Conservation (phyloP, 2,329 filamentous ascomycete species). For the Sporothrix mexicana region DNA sequence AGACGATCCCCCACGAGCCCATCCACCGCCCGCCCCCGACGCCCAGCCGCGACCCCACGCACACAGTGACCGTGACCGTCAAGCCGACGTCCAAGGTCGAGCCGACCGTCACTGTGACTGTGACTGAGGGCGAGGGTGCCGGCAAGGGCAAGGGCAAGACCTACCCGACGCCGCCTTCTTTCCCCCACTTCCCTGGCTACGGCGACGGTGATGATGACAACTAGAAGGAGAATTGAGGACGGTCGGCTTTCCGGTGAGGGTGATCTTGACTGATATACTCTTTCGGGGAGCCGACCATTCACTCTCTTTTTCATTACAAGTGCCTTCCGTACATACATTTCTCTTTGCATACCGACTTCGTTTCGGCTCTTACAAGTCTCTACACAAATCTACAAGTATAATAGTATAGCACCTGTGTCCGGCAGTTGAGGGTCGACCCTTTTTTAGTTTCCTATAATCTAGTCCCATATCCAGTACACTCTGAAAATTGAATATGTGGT, state of each 20-base stretch:
- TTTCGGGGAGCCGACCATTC: too few relatives aligned
- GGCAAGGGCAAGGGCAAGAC: slow-evolving; percentile 15
- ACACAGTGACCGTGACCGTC: slow-evolving; percentile 31
- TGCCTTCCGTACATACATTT: neutral
- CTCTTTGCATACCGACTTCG: neutral
- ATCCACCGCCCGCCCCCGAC: neutral
- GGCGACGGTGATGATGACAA: slow-evolving; percentile 30
- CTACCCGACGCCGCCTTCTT: neutral
- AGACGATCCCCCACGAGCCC: slow-evolving; percentile 18
- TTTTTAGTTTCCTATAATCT: neutral
- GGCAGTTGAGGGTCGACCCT: slow-evolving; percentile 7
- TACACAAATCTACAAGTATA: neutral
- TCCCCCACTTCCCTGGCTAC: slow-evolving; percentile 15
- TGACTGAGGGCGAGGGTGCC: slow-evolving; percentile 10
- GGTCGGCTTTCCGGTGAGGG: neutral
- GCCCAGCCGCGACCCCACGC: slow-evolving; percentile 4
- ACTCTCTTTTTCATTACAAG: too few relatives aligned
- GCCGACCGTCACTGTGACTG: slow-evolving; percentile 31
- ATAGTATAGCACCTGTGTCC: neutral
- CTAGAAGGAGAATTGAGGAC: neutral
- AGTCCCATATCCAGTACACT: too few relatives aligned
- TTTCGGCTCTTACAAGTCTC: neutral
- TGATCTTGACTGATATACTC: slow-evolving; percentile 17
- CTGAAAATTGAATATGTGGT: too few relatives aligned
- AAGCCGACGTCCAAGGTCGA: slow-evolving; percentile 21